phyloP scores from a whole-genome alignment of 2,329 filamentous ascomycete species.

The Aspergillus oerlinghausenensis region DNA sequence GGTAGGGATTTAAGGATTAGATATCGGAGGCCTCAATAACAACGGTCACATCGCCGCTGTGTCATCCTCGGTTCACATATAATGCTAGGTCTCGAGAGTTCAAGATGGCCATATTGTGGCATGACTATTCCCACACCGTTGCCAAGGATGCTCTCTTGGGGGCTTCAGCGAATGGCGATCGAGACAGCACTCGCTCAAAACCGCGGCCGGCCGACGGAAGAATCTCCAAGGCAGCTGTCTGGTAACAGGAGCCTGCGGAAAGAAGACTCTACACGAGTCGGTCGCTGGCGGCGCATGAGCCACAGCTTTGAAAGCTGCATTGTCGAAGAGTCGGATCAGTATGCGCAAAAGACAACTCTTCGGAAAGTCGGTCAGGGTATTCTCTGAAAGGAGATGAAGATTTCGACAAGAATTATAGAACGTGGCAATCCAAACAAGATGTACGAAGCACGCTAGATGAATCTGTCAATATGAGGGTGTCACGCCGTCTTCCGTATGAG shows the following conservation, averaged over 20 bases:
- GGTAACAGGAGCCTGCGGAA: background rate
- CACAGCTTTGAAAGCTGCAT: background rate
- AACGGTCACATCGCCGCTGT: background rate
- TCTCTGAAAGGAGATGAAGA: background rate
- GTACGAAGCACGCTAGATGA: constrained; percentile 36
- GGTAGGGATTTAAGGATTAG: background rate
- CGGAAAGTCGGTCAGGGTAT: constrained; percentile 4
- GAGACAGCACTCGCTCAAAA: background rate
- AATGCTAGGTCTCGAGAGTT: background rate
- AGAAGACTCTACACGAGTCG: background rate
- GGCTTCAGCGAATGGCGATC: background rate
- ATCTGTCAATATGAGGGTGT: constrained; percentile 33
- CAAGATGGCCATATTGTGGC: background rate
- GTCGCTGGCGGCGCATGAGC: background rate
- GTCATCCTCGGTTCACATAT: background rate
- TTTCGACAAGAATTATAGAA: constrained; percentile 10
- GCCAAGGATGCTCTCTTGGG: background rate
- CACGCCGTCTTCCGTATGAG: constrained; percentile 30
- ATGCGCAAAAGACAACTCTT: constrained; percentile 1
- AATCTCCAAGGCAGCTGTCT: background rate
- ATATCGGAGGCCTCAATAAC: background rate
- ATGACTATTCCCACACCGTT: background rate
- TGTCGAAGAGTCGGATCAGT: background rate
- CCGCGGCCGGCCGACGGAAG: background rate
- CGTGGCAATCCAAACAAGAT: constrained; percentile 25